Conservation (phyloP, 2,329 filamentous ascomycete genomes). For the Geosmithia flava region DNA sequence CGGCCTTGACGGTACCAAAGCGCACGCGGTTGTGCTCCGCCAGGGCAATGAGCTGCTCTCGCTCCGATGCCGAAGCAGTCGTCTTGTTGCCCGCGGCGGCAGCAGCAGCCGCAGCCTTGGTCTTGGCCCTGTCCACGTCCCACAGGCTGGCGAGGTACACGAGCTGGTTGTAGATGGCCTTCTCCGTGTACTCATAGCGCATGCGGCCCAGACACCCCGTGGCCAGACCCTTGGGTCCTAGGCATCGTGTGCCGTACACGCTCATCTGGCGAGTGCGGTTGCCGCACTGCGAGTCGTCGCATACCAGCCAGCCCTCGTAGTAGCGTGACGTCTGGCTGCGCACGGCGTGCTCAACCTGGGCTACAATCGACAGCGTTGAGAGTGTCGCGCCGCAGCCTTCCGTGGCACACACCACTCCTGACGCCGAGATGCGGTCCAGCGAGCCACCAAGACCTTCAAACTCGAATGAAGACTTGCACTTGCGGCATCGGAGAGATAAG, state of each 20-base stretch:
- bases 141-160: constrained; percentile 77
- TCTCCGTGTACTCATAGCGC: constrained; percentile 78
- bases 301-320: constrained; percentile 86
- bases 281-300: constrained; percentile 79
- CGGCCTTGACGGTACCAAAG: constrained; percentile 63
- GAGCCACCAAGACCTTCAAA: constrained; percentile 64
- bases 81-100: constrained; percentile 18
- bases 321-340: constrained; percentile 69
- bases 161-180: constrained; percentile 88
- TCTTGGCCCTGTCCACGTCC: constrained; percentile 74
- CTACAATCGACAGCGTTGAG: constrained; percentile 60
- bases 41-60: constrained; percentile 55
- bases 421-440: constrained; percentile 50
- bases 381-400: constrained; percentile 51
- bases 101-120: constrained; percentile 24
- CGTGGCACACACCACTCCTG: constrained; percentile 59
- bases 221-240: constrained; percentile 76
- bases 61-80: constrained; percentile 26
- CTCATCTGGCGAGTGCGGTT: constrained; percentile 83
- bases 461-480: constrained; percentile 57
- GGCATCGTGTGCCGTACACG: constrained; percentile 81
- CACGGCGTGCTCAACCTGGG: constrained; percentile 79
- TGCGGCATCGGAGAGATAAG: constrained; percentile 66
- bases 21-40: constrained; percentile 72
- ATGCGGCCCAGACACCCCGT: constrained; percentile 78